phyloP scores from a whole-genome alignment of 1,284 basidiomycete species.

The Pyrrhoderma lamaoense region DNA sequence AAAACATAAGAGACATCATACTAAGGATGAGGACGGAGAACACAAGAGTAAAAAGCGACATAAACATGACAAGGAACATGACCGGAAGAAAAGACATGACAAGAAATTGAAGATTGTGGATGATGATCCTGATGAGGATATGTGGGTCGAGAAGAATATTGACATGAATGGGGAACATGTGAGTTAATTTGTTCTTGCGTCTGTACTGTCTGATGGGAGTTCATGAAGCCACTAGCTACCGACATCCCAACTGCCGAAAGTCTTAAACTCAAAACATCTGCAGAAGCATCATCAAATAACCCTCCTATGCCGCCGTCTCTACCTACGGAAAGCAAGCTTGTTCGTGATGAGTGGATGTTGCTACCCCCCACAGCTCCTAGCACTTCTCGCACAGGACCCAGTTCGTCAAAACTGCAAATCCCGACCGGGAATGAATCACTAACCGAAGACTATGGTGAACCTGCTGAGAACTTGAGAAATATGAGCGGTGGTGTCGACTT shows the following conservation, averaged over 20 bases:
- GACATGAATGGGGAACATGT: slow-evolving; percentile 70
- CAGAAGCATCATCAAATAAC: slow-evolving; percentile 35
- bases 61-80: slow-evolving; percentile 35
- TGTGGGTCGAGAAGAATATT: slow-evolving; percentile 87
- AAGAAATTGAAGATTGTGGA: slow-evolving; percentile 47
- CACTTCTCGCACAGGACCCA: slow-evolving; percentile 19
- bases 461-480: slow-evolving; percentile 39
- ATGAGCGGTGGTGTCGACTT: slow-evolving; percentile 65
- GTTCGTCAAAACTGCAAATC: slow-evolving; percentile 21
- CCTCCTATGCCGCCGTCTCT: slow-evolving; percentile 38
- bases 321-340: slow-evolving; percentile 42
- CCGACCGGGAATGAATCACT: slow-evolving; percentile 41
- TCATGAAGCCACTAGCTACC: slow-evolving; percentile 48
- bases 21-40: slow-evolving; percentile 27
- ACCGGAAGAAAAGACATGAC: slow-evolving; percentile 29
- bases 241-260: slow-evolving; percentile 77
- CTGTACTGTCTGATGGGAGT: slow-evolving; percentile 6
- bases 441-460: slow-evolving; percentile 68
- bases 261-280: slow-evolving; percentile 59
- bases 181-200: slow-evolving; percentile 24
- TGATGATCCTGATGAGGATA: slow-evolving; percentile 60
- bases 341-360: slow-evolving; percentile 92
- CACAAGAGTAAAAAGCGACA: slow-evolving; percentile 43
- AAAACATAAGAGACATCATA: slow-evolving; percentile 32
- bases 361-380: slow-evolving; percentile 32